A percentile compares a stretch with the other conserved stretches of the same genome.
phyloP scores from a whole-genome alignment of 257 asterid genomes.

The Mentha longifolia region DNA sequence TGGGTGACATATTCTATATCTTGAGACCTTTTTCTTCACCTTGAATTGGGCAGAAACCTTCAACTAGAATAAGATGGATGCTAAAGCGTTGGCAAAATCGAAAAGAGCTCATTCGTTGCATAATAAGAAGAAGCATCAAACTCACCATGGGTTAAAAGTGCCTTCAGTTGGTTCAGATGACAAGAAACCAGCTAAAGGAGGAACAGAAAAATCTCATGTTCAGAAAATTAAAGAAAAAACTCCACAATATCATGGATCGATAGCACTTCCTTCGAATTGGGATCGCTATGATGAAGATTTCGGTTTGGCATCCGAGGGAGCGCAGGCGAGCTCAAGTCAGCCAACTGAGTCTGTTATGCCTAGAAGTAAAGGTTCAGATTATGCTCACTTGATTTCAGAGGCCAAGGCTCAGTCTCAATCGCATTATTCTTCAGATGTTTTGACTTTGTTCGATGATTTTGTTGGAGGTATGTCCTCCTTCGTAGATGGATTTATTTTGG shows the following conservation, averaged over 20 bases:
- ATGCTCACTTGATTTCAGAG: conserved; percentile 70
- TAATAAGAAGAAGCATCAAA: conserved; percentile 69
- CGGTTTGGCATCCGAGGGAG: conserved; percentile 47
- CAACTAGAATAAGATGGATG: conserved; percentile 59
- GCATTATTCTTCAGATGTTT: conserved; percentile 42
- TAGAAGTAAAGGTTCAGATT: conserved; percentile 85
- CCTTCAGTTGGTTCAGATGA: conserved; percentile 44
- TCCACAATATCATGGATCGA: conserved; percentile 44
- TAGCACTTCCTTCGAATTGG: conserved; percentile 80
- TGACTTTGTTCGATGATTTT: conserved; percentile 45
- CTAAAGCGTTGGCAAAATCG: conserved; percentile 91
- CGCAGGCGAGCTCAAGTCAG: conserved; percentile 41
- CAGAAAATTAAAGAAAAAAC: conserved; percentile 51
- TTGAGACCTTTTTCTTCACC: neutral
- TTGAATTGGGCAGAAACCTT: conserved; percentile 28
- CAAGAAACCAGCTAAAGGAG: conserved; percentile 53
- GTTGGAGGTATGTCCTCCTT: conserved; percentile 49
- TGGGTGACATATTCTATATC: neutral
- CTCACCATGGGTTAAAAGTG: conserved; percentile 53
- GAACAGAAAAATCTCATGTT: conserved; percentile 43
- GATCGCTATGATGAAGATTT: conserved; percentile 67
- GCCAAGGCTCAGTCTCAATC: conserved; percentile 67
- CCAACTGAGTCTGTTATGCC: conserved; percentile 61
- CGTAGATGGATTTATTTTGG: conserved; percentile 24
- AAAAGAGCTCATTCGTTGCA: conserved; percentile 87